phyloP scores from a whole-genome alignment of 768 basidiomycete species.

The Favolaschia claudopus region DNA sequence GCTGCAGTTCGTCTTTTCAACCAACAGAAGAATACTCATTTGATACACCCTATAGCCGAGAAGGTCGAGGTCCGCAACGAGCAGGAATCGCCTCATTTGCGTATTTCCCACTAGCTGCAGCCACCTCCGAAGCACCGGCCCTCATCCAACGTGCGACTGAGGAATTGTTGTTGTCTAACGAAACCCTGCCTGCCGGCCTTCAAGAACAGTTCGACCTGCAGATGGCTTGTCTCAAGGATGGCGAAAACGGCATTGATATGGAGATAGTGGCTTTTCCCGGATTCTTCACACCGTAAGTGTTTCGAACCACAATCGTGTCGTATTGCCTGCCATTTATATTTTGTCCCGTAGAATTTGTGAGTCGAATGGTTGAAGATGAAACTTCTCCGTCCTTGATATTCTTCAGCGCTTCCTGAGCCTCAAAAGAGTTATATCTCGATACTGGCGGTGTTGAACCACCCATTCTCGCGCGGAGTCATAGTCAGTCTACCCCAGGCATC shows the following conservation, averaged over 20 bases:
- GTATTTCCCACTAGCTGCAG: slow-evolving; percentile 35
- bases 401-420: slow-evolving; percentile 40
- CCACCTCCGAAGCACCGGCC: slow-evolving; percentile 16
- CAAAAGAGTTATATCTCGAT: slow-evolving; percentile 54
- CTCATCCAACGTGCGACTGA: not conserved
- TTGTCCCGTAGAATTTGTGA: not conserved
- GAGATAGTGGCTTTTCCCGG: slow-evolving; percentile 36
- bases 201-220: slow-evolving; percentile 50
- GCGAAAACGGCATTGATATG: slow-evolving; percentile 33
- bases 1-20: slow-evolving; percentile 38
- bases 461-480: slow-evolving; percentile 57
- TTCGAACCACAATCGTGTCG: too few relatives aligned
- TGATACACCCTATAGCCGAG: not conserved
- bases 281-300: slow-evolving; percentile 26
- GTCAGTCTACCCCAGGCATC: slow-evolving; percentile 35
- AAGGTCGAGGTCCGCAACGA: slow-evolving; percentile 3
- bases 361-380: too few relatives aligned
- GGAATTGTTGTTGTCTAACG: slow-evolving; percentile 34
- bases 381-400: not conserved
- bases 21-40: not conserved
- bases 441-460: slow-evolving; percentile 47
- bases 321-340: slow-evolving; percentile 30
- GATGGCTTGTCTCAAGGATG: slow-evolving; percentile 37
- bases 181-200: slow-evolving; percentile 39
- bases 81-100: slow-evolving; percentile 35